Percentiles rank a stretch among this genome's conserved stretches.
Evolutionary conservation across 164 flowering plant genomes (phyloP).

Genomic region (Kingdonia uniflora): DNA sequence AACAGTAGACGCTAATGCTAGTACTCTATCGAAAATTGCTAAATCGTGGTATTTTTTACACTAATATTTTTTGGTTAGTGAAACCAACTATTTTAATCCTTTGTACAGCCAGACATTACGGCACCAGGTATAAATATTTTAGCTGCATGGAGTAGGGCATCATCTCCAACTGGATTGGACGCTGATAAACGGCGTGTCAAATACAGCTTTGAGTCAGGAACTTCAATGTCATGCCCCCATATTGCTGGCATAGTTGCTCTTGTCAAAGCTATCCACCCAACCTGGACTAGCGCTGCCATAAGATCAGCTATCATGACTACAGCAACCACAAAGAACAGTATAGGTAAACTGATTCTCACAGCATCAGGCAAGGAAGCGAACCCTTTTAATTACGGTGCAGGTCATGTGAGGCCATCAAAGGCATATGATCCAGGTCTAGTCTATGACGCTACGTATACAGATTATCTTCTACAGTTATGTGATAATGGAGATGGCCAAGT

Average conservation of each 20-base stretch:
- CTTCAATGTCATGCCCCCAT: constrained; percentile 96
- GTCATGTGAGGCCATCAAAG: constrained; percentile 57
- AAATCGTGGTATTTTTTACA: too few species aligned
- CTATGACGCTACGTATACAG: constrained; percentile 62
- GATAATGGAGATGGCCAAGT: too few species aligned
- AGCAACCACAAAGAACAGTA: constrained; percentile 46
- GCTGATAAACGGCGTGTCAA: constrained; percentile 35
- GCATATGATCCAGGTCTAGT: constrained; percentile 89
- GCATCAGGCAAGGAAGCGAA: constrained; percentile 30
- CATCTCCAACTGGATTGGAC: constrained; percentile 43
- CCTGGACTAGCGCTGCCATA: constrained; percentile 83
- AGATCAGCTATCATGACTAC: constrained; percentile 94
- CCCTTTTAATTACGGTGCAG: constrained; percentile 75
- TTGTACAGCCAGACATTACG: constrained; percentile 79
- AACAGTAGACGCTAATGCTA: too few species aligned
- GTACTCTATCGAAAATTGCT: too few species aligned
- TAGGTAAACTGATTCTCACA: constrained; percentile 32
- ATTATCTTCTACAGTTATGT: constrained; percentile 59
- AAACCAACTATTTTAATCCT: background rate
- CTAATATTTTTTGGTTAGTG: background rate
- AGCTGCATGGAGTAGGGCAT: constrained; percentile 81
- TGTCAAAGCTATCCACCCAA: constrained; percentile 66
- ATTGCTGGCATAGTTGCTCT: constrained; percentile 66
- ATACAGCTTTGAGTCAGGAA: constrained; percentile 67
- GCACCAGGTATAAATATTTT: too few species aligned